Conservation (phyloP, 2,329 filamentous ascomycete genomes). For the Lachnellula subtilissima region DNA sequence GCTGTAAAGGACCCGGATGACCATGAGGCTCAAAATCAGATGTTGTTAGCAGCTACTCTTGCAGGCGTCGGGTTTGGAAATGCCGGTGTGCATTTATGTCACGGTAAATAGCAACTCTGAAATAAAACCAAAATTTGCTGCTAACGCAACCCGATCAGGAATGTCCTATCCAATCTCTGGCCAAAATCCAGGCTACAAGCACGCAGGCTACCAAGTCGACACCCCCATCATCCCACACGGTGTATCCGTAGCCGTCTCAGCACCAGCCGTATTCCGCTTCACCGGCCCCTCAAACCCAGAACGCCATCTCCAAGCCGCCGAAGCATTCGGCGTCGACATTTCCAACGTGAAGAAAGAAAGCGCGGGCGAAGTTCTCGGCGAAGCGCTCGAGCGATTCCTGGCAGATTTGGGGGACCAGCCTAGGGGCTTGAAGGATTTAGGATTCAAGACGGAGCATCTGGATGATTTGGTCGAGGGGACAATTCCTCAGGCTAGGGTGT, state of each 20-base stretch:
- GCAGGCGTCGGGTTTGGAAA: slow-evolving; percentile 97
- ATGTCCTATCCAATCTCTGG: slow-evolving; percentile 98
- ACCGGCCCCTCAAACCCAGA: slow-evolving; percentile 89
- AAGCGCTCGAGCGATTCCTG: slow-evolving; percentile 78
- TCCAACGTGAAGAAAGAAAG: slow-evolving; percentile 82
- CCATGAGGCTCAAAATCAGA: slow-evolving; percentile 85
- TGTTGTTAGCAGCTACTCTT: slow-evolving; percentile 90
- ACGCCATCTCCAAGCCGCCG: slow-evolving; percentile 82
- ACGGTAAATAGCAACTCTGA: slow-evolving; percentile 37
- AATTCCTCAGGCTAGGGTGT: slow-evolving; percentile 81
- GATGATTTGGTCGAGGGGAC: slow-evolving; percentile 89
- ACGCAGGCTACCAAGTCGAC: slow-evolving; percentile 76
- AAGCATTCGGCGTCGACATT: slow-evolving; percentile 86
- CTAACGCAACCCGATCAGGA: slow-evolving; percentile 39
- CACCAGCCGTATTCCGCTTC: slow-evolving; percentile 90
- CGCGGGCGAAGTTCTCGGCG: slow-evolving; percentile 81
- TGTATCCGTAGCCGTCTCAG: slow-evolving; percentile 89
- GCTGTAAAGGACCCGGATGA: slow-evolving; percentile 86
- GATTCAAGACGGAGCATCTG: slow-evolving; percentile 71
- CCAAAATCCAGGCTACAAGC: slow-evolving; percentile 87
- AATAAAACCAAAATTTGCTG: background rate
- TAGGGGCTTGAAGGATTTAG: slow-evolving; percentile 74
- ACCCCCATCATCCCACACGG: slow-evolving; percentile 88
- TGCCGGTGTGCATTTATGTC: slow-evolving; percentile 85
- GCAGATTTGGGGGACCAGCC: slow-evolving; percentile 86